Evolutionary conservation across 2,329 filamentous ascomycete species (phyloP), one percentile per base, ranked within the genome.

Genomic region (Aspergillaceae sp.): DNA sequence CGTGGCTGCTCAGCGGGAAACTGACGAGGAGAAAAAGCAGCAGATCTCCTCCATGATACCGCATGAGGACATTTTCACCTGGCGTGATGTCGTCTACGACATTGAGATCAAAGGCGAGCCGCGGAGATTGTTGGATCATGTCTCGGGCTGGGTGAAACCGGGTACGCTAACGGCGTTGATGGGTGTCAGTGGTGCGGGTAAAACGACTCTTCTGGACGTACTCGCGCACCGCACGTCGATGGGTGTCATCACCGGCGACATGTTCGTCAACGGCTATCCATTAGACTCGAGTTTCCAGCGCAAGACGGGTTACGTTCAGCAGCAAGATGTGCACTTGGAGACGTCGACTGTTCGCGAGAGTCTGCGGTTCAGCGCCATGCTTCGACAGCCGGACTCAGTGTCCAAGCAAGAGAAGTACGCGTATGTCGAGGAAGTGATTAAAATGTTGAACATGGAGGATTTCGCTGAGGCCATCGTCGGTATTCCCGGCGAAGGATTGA

Each of bases 101-200:
- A 84, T 87, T 60, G 77, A 78, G 54, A 87, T 92, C 66, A 92
- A 92, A 70, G 74, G 75, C 5, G 80, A 89, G 54, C 69, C 75
- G 1, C 78, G 88, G 6, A 79, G 84, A 33, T 83, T 96, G 52
- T 72, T 96, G 50, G 83, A 95, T 56, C 74, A 91, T 52, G 86
- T 95, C 9, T 84, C 91, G 55, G 90, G 90, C 29, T 95, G 87
- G 86, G 88, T 95, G 46, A 91, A 94, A 67, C 89, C 90, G 4
- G 90, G 90, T 47, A 94, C 87, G 4, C 61, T 94, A 42, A 95
- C 88, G 2, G 89, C 87, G 7, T 74, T 94, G 2, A 94, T 95
- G 88, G 86, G 88, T 66, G 86, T 89, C 4, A 89, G 84, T 29
- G 88, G 89, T 47, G 89, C 89, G 7, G 89, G 90, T 37, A 95